Evolutionary conservation across 106 monocot species (phyloP), one percentile per base, ranked within the genome.

Genomic region (Ottelia alismoides): DNA sequence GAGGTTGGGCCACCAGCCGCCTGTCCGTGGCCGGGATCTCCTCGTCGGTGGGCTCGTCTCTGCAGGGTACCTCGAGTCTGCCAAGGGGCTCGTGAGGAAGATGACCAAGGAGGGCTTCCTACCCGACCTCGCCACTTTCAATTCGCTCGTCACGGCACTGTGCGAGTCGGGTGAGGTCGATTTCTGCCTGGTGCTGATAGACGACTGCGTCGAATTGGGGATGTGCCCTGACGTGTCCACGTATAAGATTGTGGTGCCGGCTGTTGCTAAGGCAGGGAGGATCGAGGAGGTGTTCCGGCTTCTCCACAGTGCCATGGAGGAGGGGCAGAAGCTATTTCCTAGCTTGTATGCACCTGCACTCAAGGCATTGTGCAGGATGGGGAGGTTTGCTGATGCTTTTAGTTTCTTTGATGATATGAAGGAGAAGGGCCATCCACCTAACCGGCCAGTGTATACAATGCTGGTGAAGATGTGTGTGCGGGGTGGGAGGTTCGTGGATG

Each of bases 361-460:
- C 4, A 98, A 98, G 76, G 98, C 78, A 2, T 49, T 98, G 35
- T 98, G 78, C 47, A 73, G 63, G 60, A 72, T 79, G 0, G 98
- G 98, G 55, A 73, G 88, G 52, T 94, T 88, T 54, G 70, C 53
- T 2, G 94, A 94, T 55, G 94, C 94, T 1, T 73, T 78, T 24
- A 63, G 61, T 19, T 86, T 98, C 51, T 90, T 98, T 59, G 59
- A 50, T 0, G 98, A 98, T 25, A 81, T 90, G 85, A 90, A 90
- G 76, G 56, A 9, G n/a, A 74, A 58, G 22, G 85, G 82, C 0
- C 89, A 90, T 61, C 81, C 76, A 2, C 79, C 89, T 0, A 85
- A 85, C 52, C 66, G 98, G 49, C 98, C 98, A 4, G 98, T 90
- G 17, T 98, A 98, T 45, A 85, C 82, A 2, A 98, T 98, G 98